Conservation (phyloP, 2,329 filamentous ascomycete species). For the Gnomoniopsis smithogilvyi region DNA sequence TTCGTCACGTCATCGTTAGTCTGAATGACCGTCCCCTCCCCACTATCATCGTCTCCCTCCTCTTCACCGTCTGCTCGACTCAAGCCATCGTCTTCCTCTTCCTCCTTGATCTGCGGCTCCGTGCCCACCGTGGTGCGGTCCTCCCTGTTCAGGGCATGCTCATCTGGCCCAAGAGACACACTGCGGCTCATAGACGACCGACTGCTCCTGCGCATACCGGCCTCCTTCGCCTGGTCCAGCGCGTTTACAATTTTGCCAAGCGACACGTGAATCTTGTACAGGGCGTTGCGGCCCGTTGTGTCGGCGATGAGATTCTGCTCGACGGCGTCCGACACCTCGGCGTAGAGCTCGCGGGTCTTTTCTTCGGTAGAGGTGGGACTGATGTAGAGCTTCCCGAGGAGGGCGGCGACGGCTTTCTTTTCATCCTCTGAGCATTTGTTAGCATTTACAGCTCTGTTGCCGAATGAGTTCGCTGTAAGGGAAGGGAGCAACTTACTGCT, state of each 20-base stretch:
- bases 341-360: conserved; percentile 56
- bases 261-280: conserved; percentile 66
- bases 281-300: conserved; percentile 58
- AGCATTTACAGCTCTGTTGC: not conserved
- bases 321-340: conserved; percentile 58
- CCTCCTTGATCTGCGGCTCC: conserved; percentile 46
- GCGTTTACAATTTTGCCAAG: conserved; percentile 65
- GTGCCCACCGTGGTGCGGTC: conserved; percentile 34
- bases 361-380: conserved; percentile 61
- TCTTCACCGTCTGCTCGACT: conserved; percentile 11
- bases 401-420: conserved; percentile 73
- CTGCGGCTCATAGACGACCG: conserved; percentile 41
- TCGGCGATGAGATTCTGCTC: conserved; percentile 59
- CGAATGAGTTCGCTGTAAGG: not conserved
- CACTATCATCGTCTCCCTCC: conserved; percentile 25
- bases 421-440: conserved; percentile 64
- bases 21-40: conserved; percentile 24
- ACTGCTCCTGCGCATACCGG: conserved; percentile 20
- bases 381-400: conserved; percentile 81
- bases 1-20: conserved; percentile 17
- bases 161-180: conserved; percentile 36
- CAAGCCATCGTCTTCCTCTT: conserved; percentile 37
- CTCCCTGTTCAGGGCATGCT: conserved; percentile 27
- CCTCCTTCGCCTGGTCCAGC: conserved; percentile 43
- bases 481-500: conserved; percentile 54